phyloP scores from a whole-genome alignment of 345 rosid genomes.

The Corchorus capsularis region DNA sequence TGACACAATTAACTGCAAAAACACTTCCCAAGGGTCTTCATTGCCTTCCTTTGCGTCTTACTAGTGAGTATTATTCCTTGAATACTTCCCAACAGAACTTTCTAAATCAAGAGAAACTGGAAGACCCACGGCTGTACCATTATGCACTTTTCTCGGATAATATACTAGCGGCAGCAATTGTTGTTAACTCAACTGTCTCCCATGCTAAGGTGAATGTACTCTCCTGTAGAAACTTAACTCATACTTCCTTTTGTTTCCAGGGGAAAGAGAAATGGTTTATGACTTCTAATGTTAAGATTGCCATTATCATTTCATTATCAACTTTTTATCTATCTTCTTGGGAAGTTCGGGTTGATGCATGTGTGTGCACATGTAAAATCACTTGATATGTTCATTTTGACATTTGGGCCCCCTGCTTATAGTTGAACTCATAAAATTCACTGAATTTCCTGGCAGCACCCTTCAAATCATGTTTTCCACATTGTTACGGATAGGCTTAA shows the following conservation, averaged over 20 bases:
- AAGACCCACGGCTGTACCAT: constrained; percentile 70
- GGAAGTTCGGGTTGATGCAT: neutral
- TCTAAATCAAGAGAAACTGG: constrained; percentile 71
- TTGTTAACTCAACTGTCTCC: constrained; percentile 82
- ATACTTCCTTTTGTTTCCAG: constrained; percentile 10
- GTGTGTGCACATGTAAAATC: neutral
- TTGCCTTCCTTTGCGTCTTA: constrained; percentile 94
- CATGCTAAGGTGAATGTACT: constrained; percentile 70
- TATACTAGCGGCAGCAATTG: constrained; percentile 88
- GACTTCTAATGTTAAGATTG: neutral
- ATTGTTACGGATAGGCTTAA: constrained; percentile 92
- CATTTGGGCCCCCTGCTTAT: neutral
- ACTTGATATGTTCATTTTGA: neutral
- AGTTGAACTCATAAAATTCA: constrained; percentile 26
- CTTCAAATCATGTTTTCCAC: constrained; percentile 90
- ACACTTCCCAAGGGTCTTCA: constrained; percentile 97
- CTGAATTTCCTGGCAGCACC: constrained; percentile 57
- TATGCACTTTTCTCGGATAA: constrained; percentile 96
- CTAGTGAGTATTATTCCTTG: constrained; percentile 70
- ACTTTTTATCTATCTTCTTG: neutral
- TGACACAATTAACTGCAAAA: constrained; percentile 95
- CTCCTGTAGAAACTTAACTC: constrained; percentile 6
- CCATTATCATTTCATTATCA: neutral
- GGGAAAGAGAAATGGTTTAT: neutral
- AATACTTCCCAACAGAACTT: constrained; percentile 67